phyloP scores from a whole-genome alignment of 2,329 filamentous ascomycete genomes.

The Mariannaea sp. region DNA sequence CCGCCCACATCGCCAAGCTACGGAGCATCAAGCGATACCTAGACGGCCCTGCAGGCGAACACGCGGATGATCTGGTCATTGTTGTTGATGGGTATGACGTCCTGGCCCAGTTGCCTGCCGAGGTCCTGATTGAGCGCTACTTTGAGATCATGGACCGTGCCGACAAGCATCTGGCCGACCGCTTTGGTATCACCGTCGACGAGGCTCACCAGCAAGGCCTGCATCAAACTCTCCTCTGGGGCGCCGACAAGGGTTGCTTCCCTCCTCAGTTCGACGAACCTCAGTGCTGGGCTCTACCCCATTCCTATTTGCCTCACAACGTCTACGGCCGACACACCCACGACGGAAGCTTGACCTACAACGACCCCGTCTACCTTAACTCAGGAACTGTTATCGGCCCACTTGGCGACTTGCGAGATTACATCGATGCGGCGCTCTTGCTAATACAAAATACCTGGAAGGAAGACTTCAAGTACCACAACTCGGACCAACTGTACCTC shows the following conservation, averaged over 20 bases:
- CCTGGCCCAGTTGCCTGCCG: conserved; percentile 31
- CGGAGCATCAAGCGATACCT: conserved; percentile 27
- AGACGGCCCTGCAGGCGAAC: background rate
- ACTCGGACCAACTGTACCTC: conserved; percentile 34
- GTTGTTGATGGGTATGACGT: conserved; percentile 35
- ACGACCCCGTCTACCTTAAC: conserved; percentile 28
- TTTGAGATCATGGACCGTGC: conserved; percentile 21
- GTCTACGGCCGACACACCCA: conserved; percentile 27
- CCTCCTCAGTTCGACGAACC: conserved; percentile 17
- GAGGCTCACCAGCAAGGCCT: conserved; percentile 24
- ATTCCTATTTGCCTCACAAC: conserved; percentile 23
- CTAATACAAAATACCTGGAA: conserved; percentile 15
- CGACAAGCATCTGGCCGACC: conserved; percentile 29
- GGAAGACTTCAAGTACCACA: conserved; percentile 17
- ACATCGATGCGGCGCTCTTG: conserved; percentile 24
- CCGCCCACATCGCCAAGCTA: conserved; percentile 31
- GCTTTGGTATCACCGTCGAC: conserved; percentile 23
- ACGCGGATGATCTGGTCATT: conserved; percentile 30
- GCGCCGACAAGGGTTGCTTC: conserved; percentile 34
- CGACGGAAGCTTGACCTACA: conserved; percentile 14
- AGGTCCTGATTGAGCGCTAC: conserved; percentile 32
- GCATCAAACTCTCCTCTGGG: conserved; percentile 31
- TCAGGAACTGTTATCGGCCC: conserved; percentile 34
- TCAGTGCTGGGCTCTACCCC: conserved; percentile 29
- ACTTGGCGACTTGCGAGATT: conserved; percentile 24